Conservation (phyloP, 192 early-diverging fungal species). For the Coemansia sp. region DNA sequence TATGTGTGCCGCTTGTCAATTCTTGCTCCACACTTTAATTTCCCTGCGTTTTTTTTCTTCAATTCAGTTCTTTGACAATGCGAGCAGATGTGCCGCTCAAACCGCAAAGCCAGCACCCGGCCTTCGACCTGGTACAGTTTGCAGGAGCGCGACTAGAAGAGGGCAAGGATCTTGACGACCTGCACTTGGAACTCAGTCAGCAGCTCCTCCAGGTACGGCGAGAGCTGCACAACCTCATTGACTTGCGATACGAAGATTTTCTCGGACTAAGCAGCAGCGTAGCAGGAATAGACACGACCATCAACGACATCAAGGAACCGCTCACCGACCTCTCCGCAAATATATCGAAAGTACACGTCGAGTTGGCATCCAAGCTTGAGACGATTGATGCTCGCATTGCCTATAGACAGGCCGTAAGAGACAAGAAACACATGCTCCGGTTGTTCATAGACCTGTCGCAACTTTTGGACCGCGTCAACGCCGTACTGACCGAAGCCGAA, state of each 20-base stretch:
- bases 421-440: slow-evolving; percentile 35
- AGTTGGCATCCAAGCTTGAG: slow-evolving; percentile 18
- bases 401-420: slow-evolving; percentile 28
- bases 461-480: slow-evolving; percentile 24
- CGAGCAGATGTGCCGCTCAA: slow-evolving; percentile 26
- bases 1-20: not conserved
- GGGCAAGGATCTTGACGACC: slow-evolving; percentile 20
- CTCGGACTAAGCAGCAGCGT: slow-evolving; percentile 38
- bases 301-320: slow-evolving; percentile 9
- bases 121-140: slow-evolving; percentile 28
- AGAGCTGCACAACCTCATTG: slow-evolving; percentile 32
- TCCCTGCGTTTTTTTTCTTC: not conserved
- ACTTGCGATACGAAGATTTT: slow-evolving; percentile 42
- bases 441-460: slow-evolving; percentile 40
- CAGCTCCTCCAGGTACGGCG: slow-evolving; percentile 13
- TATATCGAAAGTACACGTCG: slow-evolving; percentile 8
- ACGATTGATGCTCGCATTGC: slow-evolving; percentile 27
- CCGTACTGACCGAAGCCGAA: slow-evolving; percentile 19
- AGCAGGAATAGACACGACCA: slow-evolving; percentile 25
- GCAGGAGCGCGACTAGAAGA: slow-evolving; percentile 16
- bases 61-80: slow-evolving; percentile 10
- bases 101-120: slow-evolving; percentile 2
- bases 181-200: slow-evolving; percentile 31
- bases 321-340: slow-evolving; percentile 7
- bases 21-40: not conserved